These are phyloP conservation scores for Penicillium turbatum DNA, from an alignment of 495 filamentous ascomycete genomes.

Conservation along the genomic window DNA sequence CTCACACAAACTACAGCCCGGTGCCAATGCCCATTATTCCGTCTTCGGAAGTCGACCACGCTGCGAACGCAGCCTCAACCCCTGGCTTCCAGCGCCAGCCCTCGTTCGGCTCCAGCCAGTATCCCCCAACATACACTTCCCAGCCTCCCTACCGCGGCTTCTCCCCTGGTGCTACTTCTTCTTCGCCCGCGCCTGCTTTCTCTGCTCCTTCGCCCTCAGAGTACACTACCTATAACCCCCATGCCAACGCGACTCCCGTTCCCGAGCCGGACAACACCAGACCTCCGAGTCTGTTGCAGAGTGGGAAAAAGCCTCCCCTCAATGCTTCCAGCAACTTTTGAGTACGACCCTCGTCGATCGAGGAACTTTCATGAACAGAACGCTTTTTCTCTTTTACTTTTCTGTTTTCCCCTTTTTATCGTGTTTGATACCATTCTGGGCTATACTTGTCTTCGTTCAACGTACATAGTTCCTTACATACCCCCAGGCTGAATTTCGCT, in stretches of 20 bases:
- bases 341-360: slow-evolving; percentile 4
- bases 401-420: neutral
- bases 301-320: slow-evolving; percentile 36
- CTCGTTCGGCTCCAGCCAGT: slow-evolving; percentile 28
- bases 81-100: slow-evolving; percentile 28
- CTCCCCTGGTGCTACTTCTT: slow-evolving; percentile 24
- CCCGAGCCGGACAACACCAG: slow-evolving; percentile 19
- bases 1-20: slow-evolving; percentile 19
- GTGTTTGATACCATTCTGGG: slow-evolving; percentile 17
- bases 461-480: neutral
- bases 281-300: slow-evolving; percentile 44
- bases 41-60: slow-evolving; percentile 5
- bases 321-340: slow-evolving; percentile 35
- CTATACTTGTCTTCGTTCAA: slow-evolving; percentile 3
- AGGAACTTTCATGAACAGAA: slow-evolving; percentile 8
- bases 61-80: neutral
- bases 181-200: slow-evolving; percentile 37
- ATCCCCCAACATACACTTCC: slow-evolving; percentile 26
- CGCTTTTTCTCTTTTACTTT: slow-evolving; percentile 10
- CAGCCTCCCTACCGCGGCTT: slow-evolving; percentile 24
- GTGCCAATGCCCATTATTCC: slow-evolving; percentile 17
- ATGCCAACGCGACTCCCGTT: neutral
- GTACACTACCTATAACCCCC: slow-evolving; percentile 18
- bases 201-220: slow-evolving; percentile 23
- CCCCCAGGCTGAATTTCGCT: neutral